phyloP scores from a whole-genome alignment of 73 alveolate genomes.

The Blepharisma japonicum region DNA sequence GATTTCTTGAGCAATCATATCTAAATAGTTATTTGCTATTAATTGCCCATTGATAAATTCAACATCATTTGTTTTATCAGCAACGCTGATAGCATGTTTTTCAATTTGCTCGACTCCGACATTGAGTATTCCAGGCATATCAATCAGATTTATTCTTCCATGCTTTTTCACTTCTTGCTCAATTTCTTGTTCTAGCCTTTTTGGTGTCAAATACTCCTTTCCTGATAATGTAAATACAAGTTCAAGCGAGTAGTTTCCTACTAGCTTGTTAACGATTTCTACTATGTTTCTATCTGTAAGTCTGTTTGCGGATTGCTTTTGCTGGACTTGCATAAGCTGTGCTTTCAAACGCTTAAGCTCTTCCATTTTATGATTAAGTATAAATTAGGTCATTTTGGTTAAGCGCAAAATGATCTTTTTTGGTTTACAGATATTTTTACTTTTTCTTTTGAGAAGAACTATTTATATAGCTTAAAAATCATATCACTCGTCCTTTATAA shows the following conservation, averaged over 20 bases:
- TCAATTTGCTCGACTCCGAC: slow-evolving; percentile 11
- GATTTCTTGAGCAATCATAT: neutral
- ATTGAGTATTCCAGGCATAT: neutral
- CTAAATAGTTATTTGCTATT: neutral
- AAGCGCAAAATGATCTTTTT: too few relatives aligned
- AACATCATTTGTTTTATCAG: neutral
- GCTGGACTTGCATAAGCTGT: slow-evolving; percentile 3
- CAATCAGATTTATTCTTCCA: slow-evolving; percentile 4
- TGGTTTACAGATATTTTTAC: too few relatives aligned
- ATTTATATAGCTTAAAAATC: too few relatives aligned
- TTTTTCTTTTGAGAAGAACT: too few relatives aligned
- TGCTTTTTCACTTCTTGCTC: neutral
- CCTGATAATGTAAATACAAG: neutral
- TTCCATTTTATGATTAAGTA: neutral
- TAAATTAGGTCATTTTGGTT: too few relatives aligned
- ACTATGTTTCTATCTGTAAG: slow-evolving; percentile 7
- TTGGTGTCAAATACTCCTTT: slow-evolving; percentile 11
- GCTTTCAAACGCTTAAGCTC: slow-evolving; percentile 4
- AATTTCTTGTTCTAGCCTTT: slow-evolving; percentile 20
- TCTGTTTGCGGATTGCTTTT: neutral
- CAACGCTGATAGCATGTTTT: neutral
- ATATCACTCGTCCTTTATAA: too few relatives aligned
- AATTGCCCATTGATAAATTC: neutral
- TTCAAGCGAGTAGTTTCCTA: neutral
- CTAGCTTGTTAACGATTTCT: slow-evolving; percentile 15